These are phyloP conservation scores for Fusarium ambrosium DNA, from an alignment of 2,329 filamentous ascomycete genomes.

Conservation along the genomic window DNA sequence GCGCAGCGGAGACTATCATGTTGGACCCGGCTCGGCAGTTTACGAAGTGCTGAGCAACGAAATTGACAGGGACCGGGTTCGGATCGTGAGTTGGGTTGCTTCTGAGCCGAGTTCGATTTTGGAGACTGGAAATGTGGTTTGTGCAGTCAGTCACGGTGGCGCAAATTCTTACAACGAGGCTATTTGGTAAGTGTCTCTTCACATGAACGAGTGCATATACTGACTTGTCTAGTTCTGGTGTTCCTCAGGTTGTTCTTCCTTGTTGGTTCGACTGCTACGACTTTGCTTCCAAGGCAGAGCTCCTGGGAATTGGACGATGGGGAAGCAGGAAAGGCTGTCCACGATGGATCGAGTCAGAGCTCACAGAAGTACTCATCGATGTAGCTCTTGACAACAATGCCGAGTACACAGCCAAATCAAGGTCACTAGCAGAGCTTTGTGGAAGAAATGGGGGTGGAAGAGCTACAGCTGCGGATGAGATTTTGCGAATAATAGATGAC, in stretches of 20 bases:
- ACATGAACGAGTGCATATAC: not conserved
- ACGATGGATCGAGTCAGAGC: constrained; percentile 10
- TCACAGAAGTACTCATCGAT: not conserved
- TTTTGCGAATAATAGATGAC: not conserved
- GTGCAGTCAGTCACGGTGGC: constrained; percentile 22
- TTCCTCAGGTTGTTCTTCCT: constrained; percentile 21
- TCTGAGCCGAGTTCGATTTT: constrained; percentile 22
- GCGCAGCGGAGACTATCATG: not conserved
- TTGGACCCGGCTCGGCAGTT: not conserved
- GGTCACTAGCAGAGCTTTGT: not conserved
- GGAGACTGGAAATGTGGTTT: constrained; percentile 15
- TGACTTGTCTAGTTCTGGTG: constrained; percentile 4
- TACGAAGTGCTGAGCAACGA: not conserved
- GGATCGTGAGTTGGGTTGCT: constrained; percentile 12
- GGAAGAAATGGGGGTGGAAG: not conserved
- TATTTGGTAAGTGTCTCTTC: not conserved
- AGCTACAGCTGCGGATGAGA: not conserved
- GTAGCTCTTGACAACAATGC: constrained; percentile 5
- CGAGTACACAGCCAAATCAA: not conserved
- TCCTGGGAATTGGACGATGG: constrained; percentile 22
- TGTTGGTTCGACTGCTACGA: constrained; percentile 26
- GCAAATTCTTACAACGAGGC: constrained; percentile 8
- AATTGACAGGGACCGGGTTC: not conserved
- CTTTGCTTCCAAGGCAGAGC: constrained; percentile 17
- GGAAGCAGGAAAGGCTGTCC: constrained; percentile 6